Evolutionary conservation across 805 yeast genomes (phyloP), one percentile per base, ranked within the genome.

Genomic region (Teunomyces aglyptinius): DNA sequence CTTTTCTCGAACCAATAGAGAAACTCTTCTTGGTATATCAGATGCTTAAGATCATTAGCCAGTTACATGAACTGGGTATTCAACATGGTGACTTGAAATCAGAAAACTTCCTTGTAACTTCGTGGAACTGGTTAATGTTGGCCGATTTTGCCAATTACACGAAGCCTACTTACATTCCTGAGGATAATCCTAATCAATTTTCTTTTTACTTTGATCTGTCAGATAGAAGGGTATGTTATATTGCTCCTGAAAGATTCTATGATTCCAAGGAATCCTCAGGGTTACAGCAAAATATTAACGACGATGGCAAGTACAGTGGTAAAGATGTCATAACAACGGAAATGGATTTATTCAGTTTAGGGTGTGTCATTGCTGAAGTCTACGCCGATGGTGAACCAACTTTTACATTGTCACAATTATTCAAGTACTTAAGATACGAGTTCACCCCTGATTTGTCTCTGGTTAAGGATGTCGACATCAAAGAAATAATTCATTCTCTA

Each of bases 181-280:
- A 88, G 52, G 94, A 90, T 54, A 92, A 94, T 58, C 97, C 98
- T 0, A 86, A 91, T 10, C 92, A 86, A 51, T 94, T 87, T 57
- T 82, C 94, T 1, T 94, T 92, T 59, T 94, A 85, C 64, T 94
- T 91, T 61, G 98, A 94, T 66, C 88, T 92, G 2, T 86, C 96
- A 2, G 88, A 82, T 60, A 74, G 97, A 52, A 76, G 96, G 56
- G 78, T 82, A 2, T 94, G 99, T 64, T 92, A 92, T 63, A 64
- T 94, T 36, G 98, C 99, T 0, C 99, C 99, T 0, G 99, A 94
- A 61, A 71, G 99, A 53, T 92, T 94, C 57, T 72, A 57, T 55
- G 67, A 50, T 34, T 61, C 69, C 40, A 50, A 64, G 58, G 50
- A 55, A 57, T 55, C 59, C 26, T 47, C 61, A 6, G 45, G 26